Evolutionary conservation across 805 yeast species (phyloP), one percentile per base, ranked within the genome.

Genomic region (Candida khao-thaluensis): DNA sequence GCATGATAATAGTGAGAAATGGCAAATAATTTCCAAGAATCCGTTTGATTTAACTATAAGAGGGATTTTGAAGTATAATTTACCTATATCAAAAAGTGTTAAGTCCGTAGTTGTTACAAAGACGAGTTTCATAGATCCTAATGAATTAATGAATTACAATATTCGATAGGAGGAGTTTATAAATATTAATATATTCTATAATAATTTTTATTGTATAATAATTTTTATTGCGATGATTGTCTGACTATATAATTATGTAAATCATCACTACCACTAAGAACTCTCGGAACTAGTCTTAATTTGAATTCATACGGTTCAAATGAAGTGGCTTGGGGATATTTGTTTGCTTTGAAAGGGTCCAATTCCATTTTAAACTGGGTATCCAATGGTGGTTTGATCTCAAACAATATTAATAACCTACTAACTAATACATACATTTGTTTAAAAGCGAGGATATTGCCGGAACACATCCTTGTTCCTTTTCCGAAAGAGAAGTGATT

Each of bases 41-140:
- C 95, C 95, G 9, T 91, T 90, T 58, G 96, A 88, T 44, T 66
- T 91, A 48, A 84, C 88, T 15, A 71, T 91, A 3, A 70, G 95
- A 35, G 98, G 98, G 1, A 79, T 82, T 16, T 71, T 91, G 56
- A 79, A 77, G 52, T 91, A 91, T 60, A 77, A 75, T 35, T 67
- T 89, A 38, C 93, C 95, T 1, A 69, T 90, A 46, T 53, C 59
- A 25, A 53, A 54, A 35, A 66, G 72, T 7, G 69, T 69, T 34
- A 74, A 76, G 51, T 74, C 84, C 0, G 73, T 82, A 3, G 77
- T 81, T 2, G 79, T 85, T 7, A 81, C 80, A 43, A 78, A 78
- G 50, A 67, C 74, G 6, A 71, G 76, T 3, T 62, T 64, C 24
- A 73, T 85, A 16, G 81, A 82, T 55, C 86, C 87, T 5, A 54